Base-by-base conservation (phyloP, 2,329 filamentous ascomycete species). In the Hawksworthiomyces lignivorus region DNA sequence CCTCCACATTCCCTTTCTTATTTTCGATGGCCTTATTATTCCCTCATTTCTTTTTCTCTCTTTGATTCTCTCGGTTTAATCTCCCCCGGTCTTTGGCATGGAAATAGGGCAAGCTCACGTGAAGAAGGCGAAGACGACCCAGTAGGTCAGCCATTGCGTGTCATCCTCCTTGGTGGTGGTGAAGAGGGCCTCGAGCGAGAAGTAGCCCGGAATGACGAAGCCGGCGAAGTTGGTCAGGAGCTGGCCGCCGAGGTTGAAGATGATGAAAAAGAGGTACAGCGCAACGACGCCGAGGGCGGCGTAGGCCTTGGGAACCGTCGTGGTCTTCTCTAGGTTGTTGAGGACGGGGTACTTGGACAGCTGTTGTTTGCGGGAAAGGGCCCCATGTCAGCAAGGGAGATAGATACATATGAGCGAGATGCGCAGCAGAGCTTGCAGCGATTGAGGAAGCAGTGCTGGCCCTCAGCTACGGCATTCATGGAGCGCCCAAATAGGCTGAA, bases 201-300 rank as follows among this genome's bases (percentile, higher is more conserved):
- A 94, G 73, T 92, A 92, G 47, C 80, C 82, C 20, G 87, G 87
- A 49, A 94, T 75, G 54, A 84, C 67, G 62, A 92, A 92, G 48
- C 87, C 87, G 53, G 86, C 85, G 52, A 88, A 67, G 71, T 94
- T 94, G 67, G 87, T 88, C 54, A 94, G 72, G 59, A 92, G 83
- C 67, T 89, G 85, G 55, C 87, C 86, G 50, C 83, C 87, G 51
- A 92, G 84, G 76, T 94, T 94, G 75, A 94, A 88, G 70, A 92
- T 80, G 67, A 92, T 86, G 55, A 92, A 78, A 72, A 90, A 87
- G 70, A 92, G 87, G 74, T 94, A 94, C 52, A 89, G 77, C 39
- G 80, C 80, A 47, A 66, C 82, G 45, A 87, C 60, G 55, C 86
- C 87, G 54, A 90, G 80, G 59, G 85, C 75, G 52, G 79, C 82